Percentiles rank a stretch among this genome's conserved stretches.
These are phyloP conservation scores for Xerocomus minutiporus DNA, from an alignment of 1,284 basidiomycete genomes.

Conservation along the genomic window DNA sequence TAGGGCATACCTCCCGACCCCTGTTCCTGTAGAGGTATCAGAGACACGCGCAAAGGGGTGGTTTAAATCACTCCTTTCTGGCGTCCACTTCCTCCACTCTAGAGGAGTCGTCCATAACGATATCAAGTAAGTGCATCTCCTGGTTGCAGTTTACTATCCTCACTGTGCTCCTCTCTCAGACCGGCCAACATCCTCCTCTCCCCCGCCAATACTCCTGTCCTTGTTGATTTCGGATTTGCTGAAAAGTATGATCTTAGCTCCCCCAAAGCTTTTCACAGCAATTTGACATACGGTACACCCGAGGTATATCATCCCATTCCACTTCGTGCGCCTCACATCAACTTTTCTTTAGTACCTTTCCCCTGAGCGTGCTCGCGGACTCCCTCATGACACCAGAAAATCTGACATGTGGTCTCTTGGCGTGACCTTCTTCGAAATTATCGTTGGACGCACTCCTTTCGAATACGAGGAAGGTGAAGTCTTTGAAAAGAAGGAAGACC, in stretches of 20 bases:
- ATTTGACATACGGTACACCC: slow-evolving; percentile 84
- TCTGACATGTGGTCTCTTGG: slow-evolving; percentile 92
- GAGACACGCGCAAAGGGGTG: slow-evolving; percentile 75
- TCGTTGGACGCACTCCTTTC: slow-evolving; percentile 87
- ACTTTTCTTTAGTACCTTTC: slow-evolving; percentile 64
- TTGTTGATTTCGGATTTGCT: slow-evolving; percentile 92
- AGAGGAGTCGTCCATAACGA: slow-evolving; percentile 91
- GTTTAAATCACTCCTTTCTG: slow-evolving; percentile 83
- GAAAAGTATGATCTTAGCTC: slow-evolving; percentile 67
- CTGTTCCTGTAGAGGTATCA: slow-evolving; percentile 79
- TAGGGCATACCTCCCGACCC: slow-evolving; percentile 72
- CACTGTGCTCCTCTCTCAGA: slow-evolving; percentile 34
- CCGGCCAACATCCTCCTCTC: slow-evolving; percentile 87
- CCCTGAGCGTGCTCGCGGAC: slow-evolving; percentile 81
- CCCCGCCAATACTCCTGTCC: slow-evolving; percentile 66
- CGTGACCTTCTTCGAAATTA: slow-evolving; percentile 88
- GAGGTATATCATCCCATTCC: slow-evolving; percentile 49
- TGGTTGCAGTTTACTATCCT: neutral
- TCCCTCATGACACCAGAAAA: slow-evolving; percentile 87
- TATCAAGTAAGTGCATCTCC: slow-evolving; percentile 66
- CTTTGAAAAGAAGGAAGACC: slow-evolving; percentile 75
- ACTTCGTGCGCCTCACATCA: neutral
- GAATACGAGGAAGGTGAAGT: slow-evolving; percentile 78
- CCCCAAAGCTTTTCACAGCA: slow-evolving; percentile 71
- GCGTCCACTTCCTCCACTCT: slow-evolving; percentile 82